Evolutionary conservation across 2,329 filamentous ascomycete genomes (phyloP), one percentile per base, ranked within the genome.

Genomic region (Decorospora gaudefroyi): DNA sequence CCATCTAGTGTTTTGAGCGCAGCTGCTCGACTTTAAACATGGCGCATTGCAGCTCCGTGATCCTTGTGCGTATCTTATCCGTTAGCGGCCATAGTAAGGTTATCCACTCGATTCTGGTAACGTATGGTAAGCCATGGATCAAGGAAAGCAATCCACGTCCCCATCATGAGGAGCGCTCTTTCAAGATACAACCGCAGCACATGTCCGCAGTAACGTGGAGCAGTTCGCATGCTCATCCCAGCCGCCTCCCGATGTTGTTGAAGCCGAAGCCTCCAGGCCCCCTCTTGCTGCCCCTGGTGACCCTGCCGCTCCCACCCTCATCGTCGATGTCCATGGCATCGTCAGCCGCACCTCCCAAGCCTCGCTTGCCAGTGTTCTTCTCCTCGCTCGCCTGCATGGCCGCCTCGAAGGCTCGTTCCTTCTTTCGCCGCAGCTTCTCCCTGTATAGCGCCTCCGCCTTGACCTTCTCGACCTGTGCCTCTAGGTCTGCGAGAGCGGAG

Each of bases 381-480:
- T 69, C 65, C 4, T 68, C 64, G 7, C 29, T 42, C 11, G 29
- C 39, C 47, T 53, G 54, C 49, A 64, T 54, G 13, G 50, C 52
- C 8, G 55, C 53, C 33, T 70, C 70, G 19, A 74, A 51, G 32
- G 74, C 72, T 39, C 68, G 57, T 48, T 64, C 71, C 61, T 59
- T 71, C 69, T 71, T 73, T 52, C 66, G 55, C 61, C 70, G 68
- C 59, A 71, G 62, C 61, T 71, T 64, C 64, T 76, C 62, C 19
- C 72, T 61, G 39, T 68, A 62, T 38, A 68, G 61, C 1, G 75
- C 74, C 7, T 69, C 67, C 6, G 58, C 51, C 55, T 82, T 84
- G 49, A 96, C 84, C 21, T 71, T 75, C 10, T 76, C 76, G 42
- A 95, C 87, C 67, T 95, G 86, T 1, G 75, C 74, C 53, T 96